Conservation (phyloP, 352 stramenopile genomes). For the Blastocystis sp. region DNA sequence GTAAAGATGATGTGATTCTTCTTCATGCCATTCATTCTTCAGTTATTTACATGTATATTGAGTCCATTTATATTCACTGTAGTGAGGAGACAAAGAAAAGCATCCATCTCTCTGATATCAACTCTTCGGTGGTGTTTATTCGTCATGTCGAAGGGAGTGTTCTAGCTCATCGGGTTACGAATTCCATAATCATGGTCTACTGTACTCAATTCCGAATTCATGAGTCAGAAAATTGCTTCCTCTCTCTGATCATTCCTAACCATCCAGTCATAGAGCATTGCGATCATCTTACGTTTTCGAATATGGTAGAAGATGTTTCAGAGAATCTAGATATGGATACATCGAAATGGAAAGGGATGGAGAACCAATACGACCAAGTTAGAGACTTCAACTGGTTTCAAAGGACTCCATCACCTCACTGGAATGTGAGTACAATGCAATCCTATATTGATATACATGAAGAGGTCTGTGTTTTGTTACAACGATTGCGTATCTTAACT, state of each 20-base stretch:
- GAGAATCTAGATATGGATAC: not conserved
- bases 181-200: not conserved
- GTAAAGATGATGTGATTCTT: not conserved
- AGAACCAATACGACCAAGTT: conserved; percentile 31
- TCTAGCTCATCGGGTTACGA: not conserved
- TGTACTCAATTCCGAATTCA: conserved; percentile 40
- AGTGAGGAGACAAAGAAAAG: conserved; percentile 46
- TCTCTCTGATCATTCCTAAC: conserved; percentile 42
- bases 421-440: not conserved
- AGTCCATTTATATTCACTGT: not conserved
- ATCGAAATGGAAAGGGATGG: too few relatives aligned
- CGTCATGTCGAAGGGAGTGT: conserved; percentile 8
- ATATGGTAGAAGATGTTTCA: not conserved
- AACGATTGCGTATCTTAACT: not conserved
- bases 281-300: conserved; percentile 1
- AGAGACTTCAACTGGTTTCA: conserved; percentile 53
- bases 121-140: not conserved
- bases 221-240: not conserved
- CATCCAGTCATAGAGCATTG: conserved; percentile 46
- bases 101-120: not conserved
- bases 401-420: conserved; percentile 20
- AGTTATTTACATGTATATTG: not conserved
- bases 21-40: not conserved
- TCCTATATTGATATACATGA: not conserved
- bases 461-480: not conserved